A percentile compares a stretch with the other conserved stretches of the same genome.
These are phyloP conservation scores for Fusarium dimerum DNA, from an alignment of 2,329 filamentous ascomycete genomes.

Conservation along the genomic window DNA sequence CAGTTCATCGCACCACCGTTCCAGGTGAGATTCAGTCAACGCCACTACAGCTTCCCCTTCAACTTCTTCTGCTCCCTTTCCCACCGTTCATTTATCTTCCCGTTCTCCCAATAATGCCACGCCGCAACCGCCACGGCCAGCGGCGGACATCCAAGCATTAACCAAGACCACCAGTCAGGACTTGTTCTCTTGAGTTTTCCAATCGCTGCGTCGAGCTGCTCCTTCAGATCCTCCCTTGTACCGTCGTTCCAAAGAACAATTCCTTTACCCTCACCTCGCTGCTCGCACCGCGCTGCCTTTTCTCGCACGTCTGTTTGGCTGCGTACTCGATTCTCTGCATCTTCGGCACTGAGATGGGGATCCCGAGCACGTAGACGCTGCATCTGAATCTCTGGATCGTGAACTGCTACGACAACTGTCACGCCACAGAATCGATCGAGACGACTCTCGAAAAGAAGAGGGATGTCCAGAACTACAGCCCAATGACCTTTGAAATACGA, in stretches of 20 bases:
- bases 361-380: slow-evolving; percentile 73
- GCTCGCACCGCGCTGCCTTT: slow-evolving; percentile 76
- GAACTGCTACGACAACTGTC: slow-evolving; percentile 84
- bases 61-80: slow-evolving; percentile 63
- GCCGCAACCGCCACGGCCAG: slow-evolving; percentile 67
- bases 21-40: background rate
- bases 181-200: slow-evolving; percentile 60
- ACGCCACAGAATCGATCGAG: slow-evolving; percentile 85
- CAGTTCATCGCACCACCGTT: background rate
- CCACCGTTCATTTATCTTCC: slow-evolving; percentile 71
- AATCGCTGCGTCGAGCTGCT: slow-evolving; percentile 68
- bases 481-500: slow-evolving; percentile 76
- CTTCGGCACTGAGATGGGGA: slow-evolving; percentile 75
- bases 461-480: slow-evolving; percentile 92
- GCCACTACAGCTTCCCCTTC: slow-evolving; percentile 25
- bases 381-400: slow-evolving; percentile 81
- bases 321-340: slow-evolving; percentile 81
- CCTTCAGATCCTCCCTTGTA: slow-evolving; percentile 67
- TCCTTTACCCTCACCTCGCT: slow-evolving; percentile 63
- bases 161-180: slow-evolving; percentile 82
- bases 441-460: slow-evolving; percentile 84
- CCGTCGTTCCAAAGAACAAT: slow-evolving; percentile 92
- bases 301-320: slow-evolving; percentile 85
- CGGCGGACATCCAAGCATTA: slow-evolving; percentile 70
- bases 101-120: slow-evolving; percentile 74